Percentiles rank a stretch among this genome's conserved stretches.
These are phyloP conservation scores for Haplosporangium gracile DNA, from an alignment of 192 early-diverging fungal genomes.

Conservation along the genomic window DNA sequence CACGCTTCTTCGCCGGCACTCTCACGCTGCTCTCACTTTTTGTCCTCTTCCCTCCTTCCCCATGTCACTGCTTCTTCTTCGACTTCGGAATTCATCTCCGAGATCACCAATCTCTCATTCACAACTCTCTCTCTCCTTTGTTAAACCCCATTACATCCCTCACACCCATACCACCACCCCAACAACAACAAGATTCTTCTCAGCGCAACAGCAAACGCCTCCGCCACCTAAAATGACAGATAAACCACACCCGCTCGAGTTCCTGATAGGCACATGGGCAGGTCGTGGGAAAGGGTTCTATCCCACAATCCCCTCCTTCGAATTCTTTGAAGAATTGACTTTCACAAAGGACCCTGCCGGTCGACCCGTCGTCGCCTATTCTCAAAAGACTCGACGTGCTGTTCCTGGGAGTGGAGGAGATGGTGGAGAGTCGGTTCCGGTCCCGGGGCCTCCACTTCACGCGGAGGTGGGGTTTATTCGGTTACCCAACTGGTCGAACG, in stretches of 20 bases:
- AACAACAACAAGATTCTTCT: neutral
- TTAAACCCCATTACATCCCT: neutral
- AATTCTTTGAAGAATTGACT: conserved; percentile 43
- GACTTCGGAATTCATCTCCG: conserved; percentile 35
- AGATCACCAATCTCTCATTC: neutral
- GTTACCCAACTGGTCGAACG: conserved; percentile 26
- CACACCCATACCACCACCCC: neutral
- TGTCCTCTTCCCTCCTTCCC: neutral
- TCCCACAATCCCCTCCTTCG: conserved; percentile 37
- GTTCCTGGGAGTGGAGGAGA: neutral
- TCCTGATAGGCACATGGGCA: conserved; percentile 39
- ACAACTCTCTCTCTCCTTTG: neutral
- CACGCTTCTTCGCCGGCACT: too few relatives aligned
- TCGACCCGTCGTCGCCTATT: conserved; percentile 30
- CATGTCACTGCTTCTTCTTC: conserved; percentile 14
- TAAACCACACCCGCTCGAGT: conserved; percentile 46
- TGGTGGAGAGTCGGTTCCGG: neutral
- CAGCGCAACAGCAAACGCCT: neutral
- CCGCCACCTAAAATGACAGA: neutral
- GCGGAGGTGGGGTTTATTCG: conserved; percentile 39
- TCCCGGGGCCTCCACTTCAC: conserved; percentile 30
- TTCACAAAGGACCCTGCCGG: conserved; percentile 40
- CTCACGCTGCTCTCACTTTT: neutral
- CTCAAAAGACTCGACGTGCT: conserved; percentile 36
- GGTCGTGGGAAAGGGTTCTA: conserved; percentile 34